These are phyloP conservation scores for Herpetomonas tarakana DNA, from an alignment of 208 protist genomes.

Conservation along the genomic window DNA sequence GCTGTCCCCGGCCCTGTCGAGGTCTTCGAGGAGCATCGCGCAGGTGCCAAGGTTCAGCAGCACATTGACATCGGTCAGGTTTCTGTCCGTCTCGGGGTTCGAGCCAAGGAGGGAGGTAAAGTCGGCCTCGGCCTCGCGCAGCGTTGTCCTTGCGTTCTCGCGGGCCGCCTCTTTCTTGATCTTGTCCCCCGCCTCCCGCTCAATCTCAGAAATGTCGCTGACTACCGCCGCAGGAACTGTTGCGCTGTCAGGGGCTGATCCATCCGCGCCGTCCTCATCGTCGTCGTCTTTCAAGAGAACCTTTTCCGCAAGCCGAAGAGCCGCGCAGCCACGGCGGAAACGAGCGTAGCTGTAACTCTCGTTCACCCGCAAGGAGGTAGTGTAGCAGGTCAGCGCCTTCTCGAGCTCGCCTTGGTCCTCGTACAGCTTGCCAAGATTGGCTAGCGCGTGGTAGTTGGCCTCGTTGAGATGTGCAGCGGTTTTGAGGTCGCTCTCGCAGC, in stretches of 20 bases:
- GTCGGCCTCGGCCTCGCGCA: constrained; percentile 29
- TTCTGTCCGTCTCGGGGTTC: constrained; percentile 13
- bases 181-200: constrained; percentile 39
- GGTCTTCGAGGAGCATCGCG: constrained; percentile 44
- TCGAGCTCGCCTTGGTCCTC: constrained; percentile 79
- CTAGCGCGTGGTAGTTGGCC: constrained; percentile 92
- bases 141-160: constrained; percentile 8
- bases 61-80: constrained; percentile 41
- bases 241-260: background rate
- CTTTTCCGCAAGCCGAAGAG: constrained; percentile 46
- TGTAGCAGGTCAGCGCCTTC: constrained; percentile 73
- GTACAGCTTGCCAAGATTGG: constrained; percentile 86
- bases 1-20: constrained; percentile 62
- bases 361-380: constrained; percentile 57
- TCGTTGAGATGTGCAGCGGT: constrained; percentile 85
- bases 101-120: constrained; percentile 21
- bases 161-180: constrained; percentile 19
- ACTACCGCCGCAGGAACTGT: background rate
- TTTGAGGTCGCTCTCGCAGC: constrained; percentile 83
- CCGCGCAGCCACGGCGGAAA: constrained; percentile 74
- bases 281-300: constrained; percentile 14
- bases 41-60: constrained; percentile 74
- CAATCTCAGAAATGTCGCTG: constrained; percentile 25
- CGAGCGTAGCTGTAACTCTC: constrained; percentile 72
- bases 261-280: constrained; percentile 2